A percentile compares a stretch with the other conserved stretches of the same genome.
Evolutionary conservation across 1,284 basidiomycete genomes (phyloP).

Genomic region (Puccinia polysora): DNA sequence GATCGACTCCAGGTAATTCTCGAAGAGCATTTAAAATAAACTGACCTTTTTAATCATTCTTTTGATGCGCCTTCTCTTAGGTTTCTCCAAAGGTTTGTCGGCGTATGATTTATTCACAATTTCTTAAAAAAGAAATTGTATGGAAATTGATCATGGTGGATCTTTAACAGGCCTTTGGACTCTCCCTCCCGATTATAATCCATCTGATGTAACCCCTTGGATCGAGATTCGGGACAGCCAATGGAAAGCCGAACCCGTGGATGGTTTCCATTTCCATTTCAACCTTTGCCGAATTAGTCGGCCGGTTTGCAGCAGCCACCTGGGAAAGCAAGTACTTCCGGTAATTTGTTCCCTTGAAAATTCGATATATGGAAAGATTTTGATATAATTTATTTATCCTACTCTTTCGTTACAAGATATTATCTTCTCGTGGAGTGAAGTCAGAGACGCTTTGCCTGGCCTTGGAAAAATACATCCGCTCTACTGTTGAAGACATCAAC

Average conservation of each 20-base stretch:
- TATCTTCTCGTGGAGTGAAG: constrained; percentile 6
- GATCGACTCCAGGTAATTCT: background rate
- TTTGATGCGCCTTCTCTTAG: background rate
- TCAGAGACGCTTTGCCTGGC: background rate
- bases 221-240: constrained; percentile 36
- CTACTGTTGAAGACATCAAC: background rate
- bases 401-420: background rate
- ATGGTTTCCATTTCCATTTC: constrained; percentile 12
- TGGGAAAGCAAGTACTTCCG: constrained; percentile 31
- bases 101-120: no score
- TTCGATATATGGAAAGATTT: background rate
- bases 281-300: constrained; percentile 26
- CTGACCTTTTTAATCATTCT: background rate
- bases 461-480: constrained; percentile 1
- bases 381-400: background rate
- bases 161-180: constrained; percentile 29
- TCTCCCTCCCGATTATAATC: constrained; percentile 1
- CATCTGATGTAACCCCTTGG: background rate
- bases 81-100: constrained; percentile 43
- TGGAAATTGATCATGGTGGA: background rate
- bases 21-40: background rate
- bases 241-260: constrained; percentile 29
- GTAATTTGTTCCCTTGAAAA: background rate
- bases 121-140: no score
- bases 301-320: background rate